A percentile compares a stretch with the other conserved stretches of the same genome.
These are phyloP conservation scores for Scytalidium lignicola DNA, from an alignment of 2,329 filamentous ascomycete species.

Conservation along the genomic window DNA sequence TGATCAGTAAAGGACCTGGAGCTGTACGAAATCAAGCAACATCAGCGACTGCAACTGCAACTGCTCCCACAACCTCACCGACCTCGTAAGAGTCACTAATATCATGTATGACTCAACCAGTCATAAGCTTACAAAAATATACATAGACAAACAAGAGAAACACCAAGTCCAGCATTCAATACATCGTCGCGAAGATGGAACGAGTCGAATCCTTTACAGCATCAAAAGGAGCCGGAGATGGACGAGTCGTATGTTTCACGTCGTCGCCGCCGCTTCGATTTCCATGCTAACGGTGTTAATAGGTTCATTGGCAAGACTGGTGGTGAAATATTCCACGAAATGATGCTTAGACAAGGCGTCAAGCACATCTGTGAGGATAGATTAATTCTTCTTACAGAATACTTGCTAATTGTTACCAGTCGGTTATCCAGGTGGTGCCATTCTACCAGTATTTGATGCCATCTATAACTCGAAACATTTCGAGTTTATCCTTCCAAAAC, in stretches of 20 bases:
- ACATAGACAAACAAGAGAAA: slow-evolving; percentile 49
- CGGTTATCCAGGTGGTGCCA: slow-evolving; percentile 90
- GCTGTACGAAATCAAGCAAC: slow-evolving; percentile 45
- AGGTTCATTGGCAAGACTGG: slow-evolving; percentile 93
- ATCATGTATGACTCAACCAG: slow-evolving; percentile 8
- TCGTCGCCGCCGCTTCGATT: slow-evolving; percentile 12
- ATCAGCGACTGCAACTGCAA: slow-evolving; percentile 33
- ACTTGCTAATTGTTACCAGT: slow-evolving; percentile 39
- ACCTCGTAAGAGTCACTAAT: slow-evolving; percentile 14
- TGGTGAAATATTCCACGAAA: slow-evolving; percentile 97
- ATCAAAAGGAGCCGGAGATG: slow-evolving; percentile 56
- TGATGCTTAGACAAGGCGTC: slow-evolving; percentile 91
- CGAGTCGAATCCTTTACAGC: slow-evolving; percentile 58
- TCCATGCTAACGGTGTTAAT: slow-evolving; percentile 10
- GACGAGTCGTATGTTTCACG: slow-evolving; percentile 67
- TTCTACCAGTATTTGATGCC: slow-evolving; percentile 95
- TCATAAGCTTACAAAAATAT: slow-evolving; percentile 23
- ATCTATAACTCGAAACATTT: slow-evolving; percentile 90
- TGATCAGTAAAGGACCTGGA: slow-evolving; percentile 33
- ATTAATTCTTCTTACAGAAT: neutral
- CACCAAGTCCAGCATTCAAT: slow-evolving; percentile 60
- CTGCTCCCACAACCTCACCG: slow-evolving; percentile 30
- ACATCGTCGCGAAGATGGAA: slow-evolving; percentile 34
- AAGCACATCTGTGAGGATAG: slow-evolving; percentile 82
- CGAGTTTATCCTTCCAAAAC: slow-evolving; percentile 89